These are phyloP conservation scores for Pichia deserticola DNA, from an alignment of 805 yeast species.

Conservation along the genomic window DNA sequence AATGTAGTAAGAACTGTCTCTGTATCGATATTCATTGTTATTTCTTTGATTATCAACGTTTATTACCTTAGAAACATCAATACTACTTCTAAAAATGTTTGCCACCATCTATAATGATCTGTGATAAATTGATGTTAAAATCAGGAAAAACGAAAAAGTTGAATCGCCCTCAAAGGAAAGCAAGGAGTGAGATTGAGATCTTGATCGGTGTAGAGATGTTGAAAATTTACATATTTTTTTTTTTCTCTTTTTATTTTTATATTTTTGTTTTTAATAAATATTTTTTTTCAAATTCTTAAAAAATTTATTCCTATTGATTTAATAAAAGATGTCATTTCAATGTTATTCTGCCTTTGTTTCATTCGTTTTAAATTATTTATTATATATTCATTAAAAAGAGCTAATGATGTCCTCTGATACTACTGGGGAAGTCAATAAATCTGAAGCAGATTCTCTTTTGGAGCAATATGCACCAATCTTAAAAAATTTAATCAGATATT, in stretches of 20 bases:
- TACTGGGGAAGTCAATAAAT: not conserved
- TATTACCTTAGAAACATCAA: no score
- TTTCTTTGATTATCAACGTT: not conserved
- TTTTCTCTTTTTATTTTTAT: not conserved
- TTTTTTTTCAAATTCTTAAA: not conserved
- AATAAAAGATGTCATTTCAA: no score
- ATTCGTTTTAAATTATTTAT: no score
- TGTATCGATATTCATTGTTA: slow-evolving; percentile 28
- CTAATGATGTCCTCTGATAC: not conserved
- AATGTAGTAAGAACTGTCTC: slow-evolving; percentile 48
- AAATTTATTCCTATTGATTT: no score
- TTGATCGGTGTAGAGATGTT: not conserved
- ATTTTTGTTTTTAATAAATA: not conserved
- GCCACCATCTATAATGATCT: no score
- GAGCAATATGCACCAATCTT: slow-evolving; percentile 37
- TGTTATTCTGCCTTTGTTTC: no score
- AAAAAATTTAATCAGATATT: slow-evolving; percentile 53
- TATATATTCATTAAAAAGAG: no score
- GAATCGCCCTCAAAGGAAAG: no score
- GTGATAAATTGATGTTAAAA: no score
- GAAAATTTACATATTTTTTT: not conserved
- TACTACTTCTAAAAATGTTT: no score
- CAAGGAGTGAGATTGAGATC: no score
- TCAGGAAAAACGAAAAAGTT: no score
- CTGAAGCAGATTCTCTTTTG: slow-evolving; percentile 8